phyloP scores from a whole-genome alignment of 2,329 filamentous ascomycete genomes.

The Sclerotiophoma versabilis region DNA sequence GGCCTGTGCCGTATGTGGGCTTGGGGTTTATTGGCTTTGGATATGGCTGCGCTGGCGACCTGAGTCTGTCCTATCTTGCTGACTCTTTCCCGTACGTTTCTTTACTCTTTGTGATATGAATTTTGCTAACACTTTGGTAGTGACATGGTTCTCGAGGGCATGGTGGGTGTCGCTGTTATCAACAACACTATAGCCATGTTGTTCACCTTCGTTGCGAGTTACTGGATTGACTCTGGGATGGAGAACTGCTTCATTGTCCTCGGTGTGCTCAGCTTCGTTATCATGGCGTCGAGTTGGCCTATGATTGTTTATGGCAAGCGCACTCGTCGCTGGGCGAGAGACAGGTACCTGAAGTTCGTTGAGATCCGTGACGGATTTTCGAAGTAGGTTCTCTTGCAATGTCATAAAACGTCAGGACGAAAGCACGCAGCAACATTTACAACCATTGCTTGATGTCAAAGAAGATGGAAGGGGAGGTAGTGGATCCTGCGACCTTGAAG shows the following conservation, averaged over 20 bases:
- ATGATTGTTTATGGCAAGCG: constrained; percentile 28
- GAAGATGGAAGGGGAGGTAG: neutral
- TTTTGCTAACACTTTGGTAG: constrained; percentile 3
- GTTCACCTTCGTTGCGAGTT: constrained; percentile 27
- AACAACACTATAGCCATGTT: constrained; percentile 29
- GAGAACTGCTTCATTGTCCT: constrained; percentile 31
- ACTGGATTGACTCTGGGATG: constrained; percentile 28
- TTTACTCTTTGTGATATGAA: neutral
- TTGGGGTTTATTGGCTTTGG: constrained; percentile 66
- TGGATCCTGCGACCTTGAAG: too few species aligned
- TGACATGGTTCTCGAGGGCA: constrained; percentile 30
- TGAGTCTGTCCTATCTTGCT: constrained; percentile 40
- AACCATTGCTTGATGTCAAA: neutral
- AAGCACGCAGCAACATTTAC: neutral
- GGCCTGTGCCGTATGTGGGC: constrained; percentile 63
- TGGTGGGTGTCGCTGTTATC: constrained; percentile 30
- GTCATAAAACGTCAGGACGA: neutral
- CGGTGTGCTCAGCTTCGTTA: constrained; percentile 25
- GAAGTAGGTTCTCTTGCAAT: constrained; percentile 4
- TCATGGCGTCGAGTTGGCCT: constrained; percentile 26
- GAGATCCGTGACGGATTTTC: constrained; percentile 28
- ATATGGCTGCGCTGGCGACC: constrained; percentile 65
- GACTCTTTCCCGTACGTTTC: constrained; percentile 27
- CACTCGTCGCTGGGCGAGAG: constrained; percentile 21
- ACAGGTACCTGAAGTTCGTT: constrained; percentile 27